These are phyloP conservation scores for Ascoidea rubescens DNA, from an alignment of 805 yeast species.

Conservation along the genomic window DNA sequence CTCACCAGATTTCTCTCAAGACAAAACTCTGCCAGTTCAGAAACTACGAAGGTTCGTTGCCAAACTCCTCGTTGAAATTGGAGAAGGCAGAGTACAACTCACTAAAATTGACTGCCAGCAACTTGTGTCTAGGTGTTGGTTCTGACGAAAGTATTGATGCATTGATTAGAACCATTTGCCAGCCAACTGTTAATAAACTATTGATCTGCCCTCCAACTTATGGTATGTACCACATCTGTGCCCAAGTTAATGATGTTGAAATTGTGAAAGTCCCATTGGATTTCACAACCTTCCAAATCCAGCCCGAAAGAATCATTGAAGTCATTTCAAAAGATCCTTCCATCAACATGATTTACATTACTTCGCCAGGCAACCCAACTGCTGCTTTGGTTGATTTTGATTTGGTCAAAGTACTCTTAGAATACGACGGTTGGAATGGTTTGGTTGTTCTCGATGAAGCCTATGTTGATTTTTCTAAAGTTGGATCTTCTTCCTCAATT, in stretches of 20 bases:
- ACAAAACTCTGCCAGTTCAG: slow-evolving; percentile 58
- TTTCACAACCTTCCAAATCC: slow-evolving; percentile 49
- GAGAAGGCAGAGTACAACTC: slow-evolving; percentile 11
- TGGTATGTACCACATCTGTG: slow-evolving; percentile 92
- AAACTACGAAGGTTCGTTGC: slow-evolving; percentile 28
- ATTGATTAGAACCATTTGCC: slow-evolving; percentile 69
- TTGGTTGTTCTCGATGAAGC: slow-evolving; percentile 89
- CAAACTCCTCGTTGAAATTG: slow-evolving; percentile 11
- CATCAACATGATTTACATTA: slow-evolving; percentile 68
- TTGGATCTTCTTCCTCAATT: slow-evolving; percentile 59
- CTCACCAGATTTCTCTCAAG: slow-evolving; percentile 77
- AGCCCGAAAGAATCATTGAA: slow-evolving; percentile 38
- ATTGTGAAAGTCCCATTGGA: slow-evolving; percentile 64
- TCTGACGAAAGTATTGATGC: slow-evolving; percentile 94
- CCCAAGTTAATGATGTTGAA: slow-evolving; percentile 77
- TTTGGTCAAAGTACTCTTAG: slow-evolving; percentile 33
- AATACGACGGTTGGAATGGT: slow-evolving; percentile 48
- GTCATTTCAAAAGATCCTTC: slow-evolving; percentile 38
- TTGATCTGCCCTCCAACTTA: slow-evolving; percentile 90
- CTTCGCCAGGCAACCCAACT: slow-evolving; percentile 97
- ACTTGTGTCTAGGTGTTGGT: slow-evolving; percentile 89
- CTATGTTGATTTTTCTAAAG: slow-evolving; percentile 70
- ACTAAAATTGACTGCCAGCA: slow-evolving; percentile 34
- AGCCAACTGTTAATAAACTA: slow-evolving; percentile 72
- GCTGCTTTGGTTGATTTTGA: slow-evolving; percentile 43